A percentile compares a stretch with the other conserved stretches of the same genome.
These are phyloP conservation scores for Eucalyptus cloeziana DNA, from an alignment of 345 rosid genomes.

Conservation along the genomic window DNA sequence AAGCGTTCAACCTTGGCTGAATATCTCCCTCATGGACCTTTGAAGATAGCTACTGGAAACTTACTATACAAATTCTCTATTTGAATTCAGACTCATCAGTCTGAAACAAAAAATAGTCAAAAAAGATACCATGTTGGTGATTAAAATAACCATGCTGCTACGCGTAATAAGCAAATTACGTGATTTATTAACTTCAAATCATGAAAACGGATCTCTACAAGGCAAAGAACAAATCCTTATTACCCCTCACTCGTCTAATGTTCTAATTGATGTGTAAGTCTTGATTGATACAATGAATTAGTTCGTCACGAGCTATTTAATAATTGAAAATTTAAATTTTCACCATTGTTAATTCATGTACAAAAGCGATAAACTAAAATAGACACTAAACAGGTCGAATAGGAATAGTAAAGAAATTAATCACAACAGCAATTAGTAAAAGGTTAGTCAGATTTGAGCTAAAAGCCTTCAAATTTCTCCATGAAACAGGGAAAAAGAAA, in stretches of 20 bases:
- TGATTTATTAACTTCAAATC: neutral
- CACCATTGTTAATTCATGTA: neutral
- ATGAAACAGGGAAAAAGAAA: neutral
- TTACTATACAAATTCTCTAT: neutral
- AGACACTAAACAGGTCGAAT: neutral
- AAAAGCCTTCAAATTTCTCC: neutral
- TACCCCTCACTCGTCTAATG: neutral
- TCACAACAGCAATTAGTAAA: neutral
- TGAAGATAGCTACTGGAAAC: neutral
- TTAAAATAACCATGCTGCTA: neutral
- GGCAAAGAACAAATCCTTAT: neutral
- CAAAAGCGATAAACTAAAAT: neutral
- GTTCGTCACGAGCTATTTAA: neutral
- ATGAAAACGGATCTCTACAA: neutral
- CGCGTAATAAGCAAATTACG: neutral
- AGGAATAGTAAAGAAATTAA: neutral
- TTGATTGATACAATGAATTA: neutral
- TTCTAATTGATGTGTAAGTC: neutral
- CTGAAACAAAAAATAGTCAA: neutral
- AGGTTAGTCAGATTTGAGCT: neutral
- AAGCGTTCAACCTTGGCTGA: neutral
- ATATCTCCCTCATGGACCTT: neutral
- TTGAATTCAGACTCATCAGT: neutral
- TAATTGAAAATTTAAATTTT: neutral
- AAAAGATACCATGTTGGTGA: neutral